Conservation (phyloP, 2,329 filamentous ascomycete species). For the Rutstroemia sp. region DNA sequence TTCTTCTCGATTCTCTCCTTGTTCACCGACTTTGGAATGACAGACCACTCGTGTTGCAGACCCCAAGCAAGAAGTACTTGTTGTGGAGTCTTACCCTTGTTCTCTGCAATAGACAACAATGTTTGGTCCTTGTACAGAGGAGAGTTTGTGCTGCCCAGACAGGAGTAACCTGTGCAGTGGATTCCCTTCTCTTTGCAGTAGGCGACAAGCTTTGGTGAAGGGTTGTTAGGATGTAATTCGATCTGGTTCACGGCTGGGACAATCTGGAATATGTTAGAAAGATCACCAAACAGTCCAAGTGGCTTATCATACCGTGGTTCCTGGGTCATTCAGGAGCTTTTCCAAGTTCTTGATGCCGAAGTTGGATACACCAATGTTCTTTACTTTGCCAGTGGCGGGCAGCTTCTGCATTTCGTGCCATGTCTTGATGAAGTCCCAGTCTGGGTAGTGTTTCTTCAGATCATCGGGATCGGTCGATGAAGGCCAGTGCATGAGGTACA, state of each 20-base stretch:
- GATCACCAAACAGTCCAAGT: neutral
- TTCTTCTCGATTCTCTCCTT: slow-evolving; percentile 68
- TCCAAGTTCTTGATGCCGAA: slow-evolving; percentile 76
- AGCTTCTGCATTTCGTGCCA: slow-evolving; percentile 69
- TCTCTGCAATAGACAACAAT: slow-evolving; percentile 54
- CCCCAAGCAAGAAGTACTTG: slow-evolving; percentile 78
- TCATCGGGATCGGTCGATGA: slow-evolving; percentile 50
- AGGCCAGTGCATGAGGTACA: slow-evolving; percentile 70
- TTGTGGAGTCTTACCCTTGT: slow-evolving; percentile 62
- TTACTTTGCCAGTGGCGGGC: slow-evolving; percentile 60
- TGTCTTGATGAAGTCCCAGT: slow-evolving; percentile 80
- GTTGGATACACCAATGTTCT: slow-evolving; percentile 81
- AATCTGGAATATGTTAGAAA: slow-evolving; percentile 31
- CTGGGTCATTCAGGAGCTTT: slow-evolving; percentile 61
- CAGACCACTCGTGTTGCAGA: slow-evolving; percentile 70
- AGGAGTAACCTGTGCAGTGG: slow-evolving; percentile 68
- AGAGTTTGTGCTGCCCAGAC: slow-evolving; percentile 64
- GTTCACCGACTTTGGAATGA: slow-evolving; percentile 80
- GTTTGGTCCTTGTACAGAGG: slow-evolving; percentile 60
- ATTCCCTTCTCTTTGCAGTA: slow-evolving; percentile 69
- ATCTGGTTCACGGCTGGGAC: slow-evolving; percentile 71
- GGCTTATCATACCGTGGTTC: slow-evolving; percentile 44
- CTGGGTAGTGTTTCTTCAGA: slow-evolving; percentile 58
- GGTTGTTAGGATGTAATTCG: slow-evolving; percentile 74
- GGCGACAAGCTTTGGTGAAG: slow-evolving; percentile 69